These are phyloP conservation scores for Dispira parvispora DNA, from an alignment of 192 early-diverging fungal species.

Conservation along the genomic window DNA sequence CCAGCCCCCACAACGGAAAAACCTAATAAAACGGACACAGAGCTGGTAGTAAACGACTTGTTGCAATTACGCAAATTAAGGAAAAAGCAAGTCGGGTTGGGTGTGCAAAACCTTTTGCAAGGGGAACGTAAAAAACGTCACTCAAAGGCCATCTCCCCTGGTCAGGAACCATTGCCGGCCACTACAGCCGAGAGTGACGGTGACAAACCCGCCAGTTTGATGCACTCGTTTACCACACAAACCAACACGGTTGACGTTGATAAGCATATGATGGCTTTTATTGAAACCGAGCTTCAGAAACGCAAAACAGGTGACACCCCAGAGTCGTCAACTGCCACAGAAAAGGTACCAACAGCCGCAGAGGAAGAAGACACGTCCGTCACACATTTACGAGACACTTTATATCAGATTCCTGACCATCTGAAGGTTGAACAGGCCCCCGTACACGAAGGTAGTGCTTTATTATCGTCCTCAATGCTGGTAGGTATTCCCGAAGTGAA, in stretches of 20 bases:
- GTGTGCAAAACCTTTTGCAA: not conserved
- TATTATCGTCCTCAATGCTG: conserved; percentile 71
- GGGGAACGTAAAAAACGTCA: not conserved
- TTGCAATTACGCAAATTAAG: not conserved
- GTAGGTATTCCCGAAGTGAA: conserved; percentile 86
- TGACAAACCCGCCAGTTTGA: not conserved
- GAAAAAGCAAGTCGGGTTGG: not conserved
- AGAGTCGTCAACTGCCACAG: too few relatives aligned
- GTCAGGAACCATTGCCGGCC: not conserved
- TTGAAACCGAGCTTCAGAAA: conserved; percentile 58
- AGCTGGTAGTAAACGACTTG: not conserved
- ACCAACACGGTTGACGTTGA: conserved; percentile 63
- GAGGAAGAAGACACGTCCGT: conserved; percentile 13
- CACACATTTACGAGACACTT: conserved; percentile 33
- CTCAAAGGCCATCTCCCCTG: not conserved
- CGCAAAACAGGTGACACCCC: conserved; percentile 18
- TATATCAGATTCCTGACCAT: conserved; percentile 51
- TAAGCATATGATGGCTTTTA: conserved; percentile 76
- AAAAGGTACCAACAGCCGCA: too few relatives aligned
- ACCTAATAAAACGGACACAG: not conserved
- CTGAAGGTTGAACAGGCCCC: conserved; percentile 39
- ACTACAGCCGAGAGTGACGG: not conserved
- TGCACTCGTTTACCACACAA: conserved; percentile 48
- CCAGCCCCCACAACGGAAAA: not conserved
- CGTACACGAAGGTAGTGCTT: conserved; percentile 69